Base-by-base conservation (phyloP, 2,329 filamentous ascomycete genomes). In the Exophiala lecanii-corni region DNA sequence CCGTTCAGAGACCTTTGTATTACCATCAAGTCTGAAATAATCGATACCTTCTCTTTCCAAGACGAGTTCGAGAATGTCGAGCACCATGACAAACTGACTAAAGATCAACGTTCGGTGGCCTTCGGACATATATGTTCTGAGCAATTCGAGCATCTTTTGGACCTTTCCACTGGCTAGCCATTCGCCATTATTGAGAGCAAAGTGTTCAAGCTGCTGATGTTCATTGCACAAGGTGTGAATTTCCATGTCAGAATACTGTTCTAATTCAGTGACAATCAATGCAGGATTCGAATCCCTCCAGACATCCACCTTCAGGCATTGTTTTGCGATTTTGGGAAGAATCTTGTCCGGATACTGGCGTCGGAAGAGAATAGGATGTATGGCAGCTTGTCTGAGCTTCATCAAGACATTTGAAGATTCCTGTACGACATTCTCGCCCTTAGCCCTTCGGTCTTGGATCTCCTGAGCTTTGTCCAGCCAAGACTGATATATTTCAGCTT, bases 81-180 rank as follows among this genome's bases (percentile, higher is more conserved):
- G 84, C 41, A 95, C 83, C 53, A 87, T 83, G 5, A 87, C 87
- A 63, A 97, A 98, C 57, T 95, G 89, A 34, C 85, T 94, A 68
- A 98, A 98, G 17, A 98, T 80, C 2, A 98, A 75, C 1, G 86
- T 82, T 3, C 91, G 82, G 61, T 96, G 89, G 3, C 89, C 91
- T 39, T 88, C 89, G 47, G 75, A 69, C 53, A 82, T 82, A 65
- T 88, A 96, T 10, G 74, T 66, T 9, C 73, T 70, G 1, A 98
- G 73, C 9, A 98, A 74, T 55, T 85, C 76, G 18, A 88, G 73
- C 18, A 97, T 76, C 54, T 85, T 84, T 51, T 80, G 69, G n/a
- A 97, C 82, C 62, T 98, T 98, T 45, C 91, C 92, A 36, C 84
- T 80, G 49, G 80, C 72, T 75, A 83, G 79, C 79, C 79, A 84